Percentiles rank a stretch among this genome's conserved stretches.
phyloP scores from a whole-genome alignment of 345 rosid species.

The Melastoma malabathricum region DNA sequence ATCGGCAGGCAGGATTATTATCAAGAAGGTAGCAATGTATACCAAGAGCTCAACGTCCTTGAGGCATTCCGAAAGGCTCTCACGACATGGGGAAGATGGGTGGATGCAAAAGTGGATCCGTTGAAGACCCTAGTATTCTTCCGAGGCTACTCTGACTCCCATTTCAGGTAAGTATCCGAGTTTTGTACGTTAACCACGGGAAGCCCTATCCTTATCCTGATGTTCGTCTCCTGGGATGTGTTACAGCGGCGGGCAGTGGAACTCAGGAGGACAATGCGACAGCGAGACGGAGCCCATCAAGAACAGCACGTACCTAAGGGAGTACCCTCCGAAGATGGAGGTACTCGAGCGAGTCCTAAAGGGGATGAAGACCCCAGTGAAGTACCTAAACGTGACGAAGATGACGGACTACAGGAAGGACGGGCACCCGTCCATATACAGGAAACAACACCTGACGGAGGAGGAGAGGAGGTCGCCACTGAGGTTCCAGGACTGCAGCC shows the following conservation, averaged over 20 bases:
- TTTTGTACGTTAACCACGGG: background rate
- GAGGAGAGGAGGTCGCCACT: conserved; percentile 44
- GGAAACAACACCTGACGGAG: conserved; percentile 29
- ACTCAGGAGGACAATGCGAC: conserved; percentile 88
- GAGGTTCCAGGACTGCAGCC: conserved; percentile 87
- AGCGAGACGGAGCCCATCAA: conserved; percentile 75
- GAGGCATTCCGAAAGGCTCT: conserved; percentile 88
- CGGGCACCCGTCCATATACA: conserved; percentile 84
- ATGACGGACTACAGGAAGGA: conserved; percentile 86
- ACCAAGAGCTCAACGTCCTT: conserved; percentile 58
- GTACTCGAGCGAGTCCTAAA: conserved; percentile 59
- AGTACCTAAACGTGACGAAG: conserved; percentile 69
- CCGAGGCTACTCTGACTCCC: conserved; percentile 88
- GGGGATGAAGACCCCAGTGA: conserved; percentile 70
- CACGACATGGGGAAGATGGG: conserved; percentile 88
- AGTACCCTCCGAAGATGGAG: conserved; percentile 68
- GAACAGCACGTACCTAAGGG: conserved; percentile 50
- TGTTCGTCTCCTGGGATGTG: background rate
- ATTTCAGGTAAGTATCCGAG: conserved; percentile 49
- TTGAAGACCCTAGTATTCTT: conserved; percentile 58
- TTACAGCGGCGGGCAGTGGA: conserved; percentile 96
- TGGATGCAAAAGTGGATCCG: conserved; percentile 65
- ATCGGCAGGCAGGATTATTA: conserved; percentile 74
- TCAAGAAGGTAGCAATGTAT: conserved; percentile 82
- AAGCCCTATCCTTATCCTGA: background rate